Evolutionary conservation across 2,329 filamentous ascomycete species (phyloP).

Genomic region (Lithohypha guttulata): DNA sequence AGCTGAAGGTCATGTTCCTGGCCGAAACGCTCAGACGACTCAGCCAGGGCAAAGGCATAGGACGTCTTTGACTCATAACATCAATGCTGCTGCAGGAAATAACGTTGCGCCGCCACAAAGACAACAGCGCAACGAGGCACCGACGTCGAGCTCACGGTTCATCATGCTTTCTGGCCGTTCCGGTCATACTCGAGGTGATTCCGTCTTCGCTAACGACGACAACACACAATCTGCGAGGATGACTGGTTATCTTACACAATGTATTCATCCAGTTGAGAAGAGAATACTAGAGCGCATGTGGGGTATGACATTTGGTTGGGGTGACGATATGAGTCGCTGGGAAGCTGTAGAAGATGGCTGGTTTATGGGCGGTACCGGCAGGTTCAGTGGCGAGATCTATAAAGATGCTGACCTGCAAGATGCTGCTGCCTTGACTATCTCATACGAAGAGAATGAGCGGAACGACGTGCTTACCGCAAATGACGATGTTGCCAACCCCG

Average conservation of each 20-base stretch:
- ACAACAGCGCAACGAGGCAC: background rate
- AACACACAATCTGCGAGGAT: background rate
- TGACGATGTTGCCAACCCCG: too few species aligned
- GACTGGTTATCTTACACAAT: constrained; percentile 19
- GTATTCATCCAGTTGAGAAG: constrained; percentile 22
- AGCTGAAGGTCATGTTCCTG: background rate
- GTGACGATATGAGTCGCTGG: constrained; percentile 16
- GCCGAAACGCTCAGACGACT: background rate
- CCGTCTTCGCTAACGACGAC: background rate
- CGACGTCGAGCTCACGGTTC: background rate
- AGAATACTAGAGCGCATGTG: constrained; percentile 22
- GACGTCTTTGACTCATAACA: too few species aligned
- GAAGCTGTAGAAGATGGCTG: constrained; percentile 24
- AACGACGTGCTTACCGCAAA: too few species aligned
- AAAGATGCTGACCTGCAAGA: constrained; percentile 6
- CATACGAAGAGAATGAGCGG: background rate
- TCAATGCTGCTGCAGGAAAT: too few species aligned
- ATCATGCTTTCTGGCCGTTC: constrained; percentile 6
- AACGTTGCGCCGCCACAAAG: background rate
- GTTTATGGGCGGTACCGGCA: constrained; percentile 23
- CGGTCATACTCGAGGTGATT: background rate
- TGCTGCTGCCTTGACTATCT: background rate
- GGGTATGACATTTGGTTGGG: constrained; percentile 23
- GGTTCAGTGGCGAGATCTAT: constrained; percentile 22
- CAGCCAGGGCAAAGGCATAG: background rate